A percentile compares a stretch with the other conserved stretches of the same genome.
These are phyloP conservation scores for Liriodendron chinense DNA, from an alignment of 164 flowering plant genomes.

Conservation along the genomic window DNA sequence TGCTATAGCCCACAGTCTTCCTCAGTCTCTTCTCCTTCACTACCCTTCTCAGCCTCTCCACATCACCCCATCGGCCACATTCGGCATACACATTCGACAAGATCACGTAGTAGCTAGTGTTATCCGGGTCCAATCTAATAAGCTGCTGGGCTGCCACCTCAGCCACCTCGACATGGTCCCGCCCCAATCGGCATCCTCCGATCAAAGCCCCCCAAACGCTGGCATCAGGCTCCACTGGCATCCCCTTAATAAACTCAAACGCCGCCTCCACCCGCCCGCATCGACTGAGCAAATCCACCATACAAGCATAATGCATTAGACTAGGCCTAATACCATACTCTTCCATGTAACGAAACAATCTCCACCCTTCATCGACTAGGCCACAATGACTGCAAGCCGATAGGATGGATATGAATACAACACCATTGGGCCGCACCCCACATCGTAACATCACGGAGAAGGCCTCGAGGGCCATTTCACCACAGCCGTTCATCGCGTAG, in stretches of 20 bases:
- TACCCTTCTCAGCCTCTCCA: slow-evolving; percentile 41
- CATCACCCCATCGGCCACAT: slow-evolving; percentile 45
- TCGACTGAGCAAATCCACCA: slow-evolving; percentile 65
- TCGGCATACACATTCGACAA: slow-evolving; percentile 56
- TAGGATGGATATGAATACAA: slow-evolving; percentile 50
- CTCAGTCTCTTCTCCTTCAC: slow-evolving; percentile 34
- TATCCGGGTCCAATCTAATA: slow-evolving; percentile 36
- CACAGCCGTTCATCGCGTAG: slow-evolving; percentile 58
- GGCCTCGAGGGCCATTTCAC: slow-evolving; percentile 45
- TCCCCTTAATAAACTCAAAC: slow-evolving; percentile 38
- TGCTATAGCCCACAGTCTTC: slow-evolving; percentile 45
- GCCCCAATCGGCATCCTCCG: slow-evolving; percentile 39
- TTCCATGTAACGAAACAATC: slow-evolving; percentile 48
- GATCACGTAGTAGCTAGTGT: slow-evolving; percentile 39
- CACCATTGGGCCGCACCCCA: slow-evolving; percentile 48
- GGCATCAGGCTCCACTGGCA: slow-evolving; percentile 57
- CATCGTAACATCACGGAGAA: slow-evolving; percentile 46
- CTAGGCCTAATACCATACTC: slow-evolving; percentile 43
- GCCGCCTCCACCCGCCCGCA: slow-evolving; percentile 46
- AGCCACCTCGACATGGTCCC: slow-evolving; percentile 32
- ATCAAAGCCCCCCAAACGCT: slow-evolving; percentile 60
- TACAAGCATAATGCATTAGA: slow-evolving; percentile 60
- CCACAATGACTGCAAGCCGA: slow-evolving; percentile 70
- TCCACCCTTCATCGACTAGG: slow-evolving; percentile 52
- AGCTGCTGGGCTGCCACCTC: slow-evolving; percentile 43